These are phyloP conservation scores for Barnettozyma vustinii DNA, from an alignment of 805 yeast species.

Conservation along the genomic window DNA sequence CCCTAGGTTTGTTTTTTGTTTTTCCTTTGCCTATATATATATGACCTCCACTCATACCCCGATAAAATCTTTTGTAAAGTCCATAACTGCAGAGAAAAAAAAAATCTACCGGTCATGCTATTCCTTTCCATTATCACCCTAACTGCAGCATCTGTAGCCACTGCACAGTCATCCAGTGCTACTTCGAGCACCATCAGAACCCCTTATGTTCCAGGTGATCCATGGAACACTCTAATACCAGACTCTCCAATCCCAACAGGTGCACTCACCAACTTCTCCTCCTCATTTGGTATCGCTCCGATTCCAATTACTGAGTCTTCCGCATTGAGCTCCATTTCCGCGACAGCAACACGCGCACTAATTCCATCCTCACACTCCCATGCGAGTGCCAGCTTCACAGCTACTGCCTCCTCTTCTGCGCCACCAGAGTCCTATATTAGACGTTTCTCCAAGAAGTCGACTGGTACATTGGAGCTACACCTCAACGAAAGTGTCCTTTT, in stretches of 20 bases:
- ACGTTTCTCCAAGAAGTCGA: background rate
- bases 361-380: background rate
- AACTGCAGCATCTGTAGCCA: background rate
- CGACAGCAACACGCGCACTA: constrained; percentile 22
- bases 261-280: constrained; percentile 33
- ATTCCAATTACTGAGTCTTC: constrained; percentile 17
- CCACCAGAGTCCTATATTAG: background rate
- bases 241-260: constrained; percentile 38
- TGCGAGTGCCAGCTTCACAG: background rate
- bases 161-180: background rate
- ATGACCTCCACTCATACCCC: no score
- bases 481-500: background rate
- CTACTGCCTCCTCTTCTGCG: background rate
- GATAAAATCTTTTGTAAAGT: no score
- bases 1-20: no score
- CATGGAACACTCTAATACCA: constrained; percentile 17
- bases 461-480: background rate
- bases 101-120: background rate
- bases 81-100: no score
- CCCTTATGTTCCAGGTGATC: background rate
- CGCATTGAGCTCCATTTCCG: constrained; percentile 21
- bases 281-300: constrained; percentile 38
- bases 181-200: background rate
- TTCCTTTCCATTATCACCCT: background rate
- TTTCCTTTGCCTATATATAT: no score